Evolutionary conservation across 495 filamentous ascomycete genomes (phyloP).

Genomic region (Thermothielavioides terrestris): DNA sequence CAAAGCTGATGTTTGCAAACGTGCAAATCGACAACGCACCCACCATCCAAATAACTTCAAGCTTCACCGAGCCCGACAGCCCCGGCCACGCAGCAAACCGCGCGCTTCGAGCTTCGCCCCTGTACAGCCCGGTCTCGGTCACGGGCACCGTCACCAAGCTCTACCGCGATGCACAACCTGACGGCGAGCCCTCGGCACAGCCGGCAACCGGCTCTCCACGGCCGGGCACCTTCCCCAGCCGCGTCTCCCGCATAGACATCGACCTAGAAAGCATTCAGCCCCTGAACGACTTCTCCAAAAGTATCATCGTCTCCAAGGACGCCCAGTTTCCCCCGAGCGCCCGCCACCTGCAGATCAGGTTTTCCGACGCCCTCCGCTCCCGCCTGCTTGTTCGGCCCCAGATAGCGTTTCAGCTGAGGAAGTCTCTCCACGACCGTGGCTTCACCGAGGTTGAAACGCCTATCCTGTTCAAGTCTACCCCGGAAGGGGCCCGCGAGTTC

Average conservation of each 20-base stretch:
- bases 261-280: conserved; percentile 50
- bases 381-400: conserved; percentile 51
- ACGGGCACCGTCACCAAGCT: conserved; percentile 23
- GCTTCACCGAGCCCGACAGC: conserved; percentile 15
- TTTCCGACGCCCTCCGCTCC: conserved; percentile 50
- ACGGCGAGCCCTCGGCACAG: background rate
- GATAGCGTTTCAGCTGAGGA: conserved; percentile 45
- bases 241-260: conserved; percentile 21
- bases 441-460: conserved; percentile 89
- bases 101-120: conserved; percentile 25
- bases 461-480: conserved; percentile 92
- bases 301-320: conserved; percentile 64
- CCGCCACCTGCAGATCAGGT: conserved; percentile 79
- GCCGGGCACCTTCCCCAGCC: conserved; percentile 6
- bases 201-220: background rate
- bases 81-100: conserved; percentile 17
- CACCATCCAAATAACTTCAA: conserved; percentile 31
- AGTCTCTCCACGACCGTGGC: conserved; percentile 39
- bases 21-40: conserved; percentile 34
- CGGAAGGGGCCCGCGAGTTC: conserved; percentile 92
- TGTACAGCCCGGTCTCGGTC: conserved; percentile 34
- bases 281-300: conserved; percentile 67
- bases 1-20: conserved; percentile 60
- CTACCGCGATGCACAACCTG: background rate
- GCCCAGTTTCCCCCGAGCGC: conserved; percentile 63